Evolutionary conservation across 768 basidiomycete genomes (phyloP).

Genomic region (Leccinellum albellum): DNA sequence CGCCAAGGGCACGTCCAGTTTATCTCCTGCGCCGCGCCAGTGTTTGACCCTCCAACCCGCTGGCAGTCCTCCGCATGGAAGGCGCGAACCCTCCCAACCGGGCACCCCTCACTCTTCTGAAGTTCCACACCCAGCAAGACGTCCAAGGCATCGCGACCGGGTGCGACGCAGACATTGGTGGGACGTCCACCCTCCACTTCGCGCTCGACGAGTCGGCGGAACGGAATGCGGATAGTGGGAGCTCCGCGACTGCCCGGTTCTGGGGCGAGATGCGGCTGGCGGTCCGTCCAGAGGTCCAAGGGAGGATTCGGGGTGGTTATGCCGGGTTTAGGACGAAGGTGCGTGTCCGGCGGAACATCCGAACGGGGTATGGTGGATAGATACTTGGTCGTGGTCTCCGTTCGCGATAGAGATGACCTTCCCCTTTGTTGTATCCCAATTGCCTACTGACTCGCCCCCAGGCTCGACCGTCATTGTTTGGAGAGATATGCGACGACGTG

Average conservation of each 20-base stretch:
- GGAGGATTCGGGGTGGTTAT: constrained; percentile 78
- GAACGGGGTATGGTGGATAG: not conserved
- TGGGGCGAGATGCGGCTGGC: constrained; percentile 75
- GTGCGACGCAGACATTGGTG: constrained; percentile 87
- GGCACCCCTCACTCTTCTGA: constrained; percentile 60
- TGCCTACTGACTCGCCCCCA: constrained; percentile 26
- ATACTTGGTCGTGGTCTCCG: not conserved
- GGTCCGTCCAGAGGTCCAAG: constrained; percentile 64
- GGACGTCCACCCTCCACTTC: constrained; percentile 74
- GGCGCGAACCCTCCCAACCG: constrained; percentile 65
- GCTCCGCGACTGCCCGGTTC: constrained; percentile 60
- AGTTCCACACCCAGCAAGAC: constrained; percentile 57
- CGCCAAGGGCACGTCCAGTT: constrained; percentile 36
- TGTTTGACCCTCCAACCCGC: constrained; percentile 13
- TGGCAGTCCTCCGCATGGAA: constrained; percentile 67
- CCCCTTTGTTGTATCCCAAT: not conserved
- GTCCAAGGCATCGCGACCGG: constrained; percentile 68
- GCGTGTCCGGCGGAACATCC: constrained; percentile 2
- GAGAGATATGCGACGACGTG: constrained; percentile 80
- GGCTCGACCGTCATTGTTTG: constrained; percentile 81
- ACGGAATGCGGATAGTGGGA: constrained; percentile 43
- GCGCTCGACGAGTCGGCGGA: constrained; percentile 56
- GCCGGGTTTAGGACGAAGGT: constrained; percentile 89
- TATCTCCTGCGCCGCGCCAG: constrained; percentile 2
- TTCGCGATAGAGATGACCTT: not conserved